These are phyloP conservation scores for Suillus tomentosus DNA, from an alignment of 768 basidiomycete genomes.

Conservation along the genomic window DNA sequence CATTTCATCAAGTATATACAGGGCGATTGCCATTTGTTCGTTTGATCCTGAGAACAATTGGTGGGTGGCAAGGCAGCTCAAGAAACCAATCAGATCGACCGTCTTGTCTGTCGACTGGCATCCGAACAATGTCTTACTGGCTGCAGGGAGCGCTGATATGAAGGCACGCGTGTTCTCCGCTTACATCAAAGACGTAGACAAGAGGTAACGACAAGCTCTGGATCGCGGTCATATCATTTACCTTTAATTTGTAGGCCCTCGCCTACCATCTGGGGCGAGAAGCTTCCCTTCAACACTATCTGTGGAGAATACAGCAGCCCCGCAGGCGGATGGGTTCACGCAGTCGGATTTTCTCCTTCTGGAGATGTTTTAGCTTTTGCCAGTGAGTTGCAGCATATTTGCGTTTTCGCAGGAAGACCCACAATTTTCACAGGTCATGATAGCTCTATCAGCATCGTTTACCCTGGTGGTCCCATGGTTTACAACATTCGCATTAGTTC, in stretches of 20 bases:
- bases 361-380: conserved; percentile 94
- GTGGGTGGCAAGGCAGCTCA: conserved; percentile 97
- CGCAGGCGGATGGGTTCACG: conserved; percentile 96
- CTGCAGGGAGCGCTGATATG: conserved; percentile 96
- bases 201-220: conserved; percentile 55
- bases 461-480: conserved; percentile 76
- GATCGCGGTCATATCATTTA: conserved; percentile 11
- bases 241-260: conserved; percentile 58
- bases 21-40: conserved; percentile 94
- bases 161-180: conserved; percentile 98
- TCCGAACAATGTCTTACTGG: conserved; percentile 96
- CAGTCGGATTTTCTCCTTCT: conserved; percentile 93
- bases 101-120: conserved; percentile 97
- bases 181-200: conserved; percentile 97
- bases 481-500: conserved; percentile 75
- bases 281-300: conserved; percentile 95
- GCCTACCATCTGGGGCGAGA: conserved; percentile 95
- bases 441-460: conserved; percentile 90
- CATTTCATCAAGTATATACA: conserved; percentile 28
- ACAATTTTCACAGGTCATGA: conserved; percentile 74
- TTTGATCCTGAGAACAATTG: conserved; percentile 98
- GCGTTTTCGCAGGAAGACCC: conserved; percentile 5
- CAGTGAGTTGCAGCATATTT: conserved; percentile 54
- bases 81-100: conserved; percentile 96
- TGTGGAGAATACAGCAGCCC: conserved; percentile 92